Evolutionary conservation across 306 rosid species (phyloP).

Genomic region (Arachis hypogaea): DNA sequence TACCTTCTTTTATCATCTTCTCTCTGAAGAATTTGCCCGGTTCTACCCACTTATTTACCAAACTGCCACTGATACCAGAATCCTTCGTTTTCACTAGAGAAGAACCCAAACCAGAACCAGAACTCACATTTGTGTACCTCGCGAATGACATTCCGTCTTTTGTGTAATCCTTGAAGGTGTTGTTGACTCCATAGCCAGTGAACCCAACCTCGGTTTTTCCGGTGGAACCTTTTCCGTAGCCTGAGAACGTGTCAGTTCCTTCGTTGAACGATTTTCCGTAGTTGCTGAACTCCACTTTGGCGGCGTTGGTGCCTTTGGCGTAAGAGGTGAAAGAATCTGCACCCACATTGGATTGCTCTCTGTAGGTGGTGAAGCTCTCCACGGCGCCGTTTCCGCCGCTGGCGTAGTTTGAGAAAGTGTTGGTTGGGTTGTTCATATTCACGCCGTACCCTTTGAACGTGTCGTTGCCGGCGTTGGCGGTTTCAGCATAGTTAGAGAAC

Average conservation of each 20-base stretch:
- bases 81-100: conserved; percentile 29
- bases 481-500: conserved; percentile 63
- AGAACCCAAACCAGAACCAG: not conserved
- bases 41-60: conserved; percentile 84
- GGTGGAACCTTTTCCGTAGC: conserved; percentile 58
- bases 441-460: conserved; percentile 68
- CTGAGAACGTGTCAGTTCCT: conserved; percentile 74
- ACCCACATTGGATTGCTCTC: conserved; percentile 81
- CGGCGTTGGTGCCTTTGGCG: conserved; percentile 63
- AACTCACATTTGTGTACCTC: conserved; percentile 58
- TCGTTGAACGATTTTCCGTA: conserved; percentile 86
- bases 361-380: conserved; percentile 73
- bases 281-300: conserved; percentile 59
- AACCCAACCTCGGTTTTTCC: conserved; percentile 54
- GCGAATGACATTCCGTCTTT: conserved; percentile 54
- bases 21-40: conserved; percentile 94
- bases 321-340: conserved; percentile 77
- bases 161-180: conserved; percentile 79
- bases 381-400: conserved; percentile 67
- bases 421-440: conserved; percentile 70
- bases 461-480: conserved; percentile 56
- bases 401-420: conserved; percentile 71
- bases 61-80: conserved; percentile 47
- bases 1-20: conserved; percentile 71
- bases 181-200: conserved; percentile 80